phyloP scores from a whole-genome alignment of 768 basidiomycete genomes.

The Amanita phalloides region DNA sequence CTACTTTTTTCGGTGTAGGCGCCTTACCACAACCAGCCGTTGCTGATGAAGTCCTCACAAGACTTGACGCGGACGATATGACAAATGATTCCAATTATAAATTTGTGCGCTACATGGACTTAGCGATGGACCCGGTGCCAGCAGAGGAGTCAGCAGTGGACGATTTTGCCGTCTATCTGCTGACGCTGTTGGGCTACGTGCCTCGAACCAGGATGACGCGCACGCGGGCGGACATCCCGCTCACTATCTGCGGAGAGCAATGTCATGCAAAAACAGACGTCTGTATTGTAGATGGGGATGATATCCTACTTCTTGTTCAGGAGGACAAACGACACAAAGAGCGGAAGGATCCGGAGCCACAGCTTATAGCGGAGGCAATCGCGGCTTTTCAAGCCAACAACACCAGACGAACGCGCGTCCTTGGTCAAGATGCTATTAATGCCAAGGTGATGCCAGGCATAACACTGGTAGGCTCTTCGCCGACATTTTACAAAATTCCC shows the following conservation, averaged over 20 bases:
- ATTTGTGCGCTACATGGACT: constrained; percentile 10
- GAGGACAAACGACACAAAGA: constrained; percentile 9
- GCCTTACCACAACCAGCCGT: constrained; percentile 7
- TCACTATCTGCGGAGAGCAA: constrained; percentile 13
- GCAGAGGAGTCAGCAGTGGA: constrained; percentile 13
- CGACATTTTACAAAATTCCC: constrained; percentile 1
- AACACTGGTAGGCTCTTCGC: not conserved
- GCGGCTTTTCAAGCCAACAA: not conserved
- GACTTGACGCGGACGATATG: not conserved
- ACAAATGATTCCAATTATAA: not conserved
- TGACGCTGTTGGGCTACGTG: constrained; percentile 3
- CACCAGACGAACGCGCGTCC: not conserved
- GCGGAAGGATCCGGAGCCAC: not conserved
- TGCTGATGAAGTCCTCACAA: not conserved
- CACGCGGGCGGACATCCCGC: constrained; percentile 10
- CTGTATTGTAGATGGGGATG: constrained; percentile 12
- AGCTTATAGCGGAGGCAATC: constrained; percentile 1
- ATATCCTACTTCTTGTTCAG: constrained; percentile 11
- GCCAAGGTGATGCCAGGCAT: not conserved
- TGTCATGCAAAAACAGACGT: constrained; percentile 15
- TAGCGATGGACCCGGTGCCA: constrained; percentile 8
- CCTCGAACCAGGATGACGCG: not conserved
- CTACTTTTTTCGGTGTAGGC: constrained; percentile 14
- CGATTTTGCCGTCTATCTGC: constrained; percentile 15
- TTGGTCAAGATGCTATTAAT: not conserved